Base-by-base conservation (phyloP, 495 filamentous ascomycete species). In the Amniculicola lignicola region DNA sequence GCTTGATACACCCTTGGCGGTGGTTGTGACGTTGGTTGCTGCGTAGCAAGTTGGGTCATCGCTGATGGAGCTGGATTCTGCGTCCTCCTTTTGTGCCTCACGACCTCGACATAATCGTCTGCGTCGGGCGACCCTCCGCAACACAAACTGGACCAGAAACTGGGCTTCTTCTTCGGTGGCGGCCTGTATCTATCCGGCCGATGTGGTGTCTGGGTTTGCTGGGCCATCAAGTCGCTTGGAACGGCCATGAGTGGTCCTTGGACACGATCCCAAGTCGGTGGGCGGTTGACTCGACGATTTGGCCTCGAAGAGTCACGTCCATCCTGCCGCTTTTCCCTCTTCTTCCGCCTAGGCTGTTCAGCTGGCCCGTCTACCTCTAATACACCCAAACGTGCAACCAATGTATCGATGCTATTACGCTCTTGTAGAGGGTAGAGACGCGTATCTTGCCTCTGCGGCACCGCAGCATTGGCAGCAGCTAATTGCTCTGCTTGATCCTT, bases 321-420 rank as follows among this genome's bases (percentile, higher is more conserved):
- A 42, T 53, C 51, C 47, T 47, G 63, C 35, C 54, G 56, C 25
- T 63, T 31, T 31, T 29, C 27, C 24, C 35, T 31, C 40, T 37
- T 43, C 44, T 48, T 45, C 41, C n/a, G 19, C 14, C 7, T 21
- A 11, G 29, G 18, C 11, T 9, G 15, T 15, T 35, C 48, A n/a
- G 43, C 23, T n/a, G 36, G 19, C 14, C 78, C 72, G 41, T 77
- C 74, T 41, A 84, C 63, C 25, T 85, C 82, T 7, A 89, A 73
- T 4, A 95, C 76, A 1, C 90, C 90, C 7, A 95, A 70, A 29
- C 87, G 79, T 36, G 87, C 87, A 49, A 90, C 79, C 33, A 94
- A 72, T 0, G 88, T 93, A 69, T 95, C 90, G 39, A 95, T 78
- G 65, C 90, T 95, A 33, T 80, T 82, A 49, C 86, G 77, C 46